Base-by-base conservation (phyloP, 78 protist genomes). In the Polysphondylium violaceum region DNA sequence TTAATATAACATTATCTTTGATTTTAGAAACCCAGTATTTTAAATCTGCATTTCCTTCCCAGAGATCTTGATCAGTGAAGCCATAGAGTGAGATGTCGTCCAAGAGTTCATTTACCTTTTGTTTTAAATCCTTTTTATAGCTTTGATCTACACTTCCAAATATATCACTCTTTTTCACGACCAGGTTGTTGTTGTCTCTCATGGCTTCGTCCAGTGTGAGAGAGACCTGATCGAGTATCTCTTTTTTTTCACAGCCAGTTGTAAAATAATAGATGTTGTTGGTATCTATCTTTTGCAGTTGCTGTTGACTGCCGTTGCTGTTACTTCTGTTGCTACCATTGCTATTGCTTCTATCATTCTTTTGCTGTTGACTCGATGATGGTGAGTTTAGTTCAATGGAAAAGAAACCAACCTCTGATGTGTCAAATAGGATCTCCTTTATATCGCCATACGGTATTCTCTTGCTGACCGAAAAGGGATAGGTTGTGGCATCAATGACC, bases 31-130 rank as follows among this genome's bases (percentile, higher is more conserved):
- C 88, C 75, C 75, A 79, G 36, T 55, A 55, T n/a, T 79, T 79
- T 35, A 79, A 71, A 67, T 79, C 88, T n/a, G 50, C 68, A 79
- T 79, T 71, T 8, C 88, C 88, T 47, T 79, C 88, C 88, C 88
- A 79, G 16, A 79, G 17, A 55, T 79, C 88, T 64, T 79, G 88
- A 38, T 36, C 88, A 33, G 88, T 35, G 59, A 79, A 79, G 12
- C 88, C 88, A 41, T 38, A 65, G 50, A 67, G 21, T 36, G 88
- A 79, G 11, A 79, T 33, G 25, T 79, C 88, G 55, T 79, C 88
- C 44, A 79, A 55, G 14, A 69, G 2, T 55, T 51, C 16, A 31
- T 47, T 23, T 19, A 67, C 68, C 7, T 16, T 17, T 29, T 67
- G 41, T 40, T 79, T 79, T n/a, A 79, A 67, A 41, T 53, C 88